Percentiles rank a stretch among this genome's conserved stretches.
These are phyloP conservation scores for Acanthochlamys bracteata DNA, from an alignment of 106 monocot genomes.

Conservation along the genomic window DNA sequence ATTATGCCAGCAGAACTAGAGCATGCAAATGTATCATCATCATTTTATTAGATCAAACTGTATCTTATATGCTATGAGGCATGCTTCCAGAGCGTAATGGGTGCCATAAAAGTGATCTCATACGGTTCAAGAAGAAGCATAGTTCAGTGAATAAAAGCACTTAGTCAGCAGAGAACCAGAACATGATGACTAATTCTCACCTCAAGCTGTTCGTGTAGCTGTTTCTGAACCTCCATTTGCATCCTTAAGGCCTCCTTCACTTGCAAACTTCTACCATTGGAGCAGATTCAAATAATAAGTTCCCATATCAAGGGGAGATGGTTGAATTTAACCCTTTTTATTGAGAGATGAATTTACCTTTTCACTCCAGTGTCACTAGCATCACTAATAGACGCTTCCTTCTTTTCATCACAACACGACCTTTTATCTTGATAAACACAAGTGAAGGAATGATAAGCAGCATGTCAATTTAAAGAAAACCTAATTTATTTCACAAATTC, in stretches of 20 bases:
- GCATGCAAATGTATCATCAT: neutral
- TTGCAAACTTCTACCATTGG: conserved; percentile 43
- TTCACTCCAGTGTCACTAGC: conserved; percentile 21
- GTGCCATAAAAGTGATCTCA: neutral
- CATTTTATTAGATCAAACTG: neutral
- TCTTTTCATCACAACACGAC: conserved; percentile 43
- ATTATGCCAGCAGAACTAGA: neutral
- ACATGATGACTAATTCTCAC: conserved; percentile 22
- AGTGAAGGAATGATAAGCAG: neutral
- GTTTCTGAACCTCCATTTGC: conserved; percentile 95
- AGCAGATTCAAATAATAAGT: neutral
- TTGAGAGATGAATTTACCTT: conserved; percentile 17
- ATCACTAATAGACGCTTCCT: conserved; percentile 21
- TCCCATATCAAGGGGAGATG: neutral
- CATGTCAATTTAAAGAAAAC: neutral
- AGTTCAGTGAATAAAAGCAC: neutral
- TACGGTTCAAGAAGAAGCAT: neutral
- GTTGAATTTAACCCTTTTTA: neutral
- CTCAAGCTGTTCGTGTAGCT: conserved; percentile 95
- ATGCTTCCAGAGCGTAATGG: too few species aligned
- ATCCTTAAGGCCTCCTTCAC: conserved; percentile 66
- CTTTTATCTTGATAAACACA: conserved; percentile 40
- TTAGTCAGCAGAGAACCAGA: neutral
- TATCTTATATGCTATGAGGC: too few species aligned
- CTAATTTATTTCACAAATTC: neutral